phyloP scores from a whole-genome alignment of 2,329 filamentous ascomycete genomes.

The Camptophora hylomeconis region DNA sequence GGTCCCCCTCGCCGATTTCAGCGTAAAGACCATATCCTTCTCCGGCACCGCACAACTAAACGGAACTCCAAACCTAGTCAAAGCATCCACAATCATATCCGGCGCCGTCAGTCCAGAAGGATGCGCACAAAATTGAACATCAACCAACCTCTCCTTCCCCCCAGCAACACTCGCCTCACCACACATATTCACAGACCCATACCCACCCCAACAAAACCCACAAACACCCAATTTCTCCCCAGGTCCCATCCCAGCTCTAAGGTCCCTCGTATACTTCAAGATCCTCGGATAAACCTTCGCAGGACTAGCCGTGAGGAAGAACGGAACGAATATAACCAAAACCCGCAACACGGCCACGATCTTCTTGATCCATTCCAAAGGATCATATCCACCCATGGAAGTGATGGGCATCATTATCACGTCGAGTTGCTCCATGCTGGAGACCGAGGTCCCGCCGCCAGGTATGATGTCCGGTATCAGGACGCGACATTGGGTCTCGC shows the following conservation, averaged over 20 bases:
- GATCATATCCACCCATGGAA: slow-evolving; percentile 3
- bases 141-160: slow-evolving; percentile 25
- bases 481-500: slow-evolving; percentile 16
- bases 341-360: slow-evolving; percentile 4
- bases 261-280: slow-evolving; percentile 21
- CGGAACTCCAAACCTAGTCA: slow-evolving; percentile 11
- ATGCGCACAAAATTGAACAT: slow-evolving; percentile 40
- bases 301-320: slow-evolving; percentile 16
- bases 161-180: slow-evolving; percentile 20
- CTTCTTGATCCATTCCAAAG: slow-evolving; percentile 3
- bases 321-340: slow-evolving; percentile 7
- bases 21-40: slow-evolving; percentile 31
- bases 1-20: slow-evolving; percentile 25
- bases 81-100: slow-evolving; percentile 24
- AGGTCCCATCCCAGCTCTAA: slow-evolving; percentile 18
- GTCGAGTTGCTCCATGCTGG: slow-evolving; percentile 11
- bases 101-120: slow-evolving; percentile 35
- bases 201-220: slow-evolving; percentile 51
- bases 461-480: slow-evolving; percentile 19
- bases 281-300: slow-evolving; percentile 21
- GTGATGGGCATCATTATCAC: slow-evolving; percentile 6
- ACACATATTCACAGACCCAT: slow-evolving; percentile 35
- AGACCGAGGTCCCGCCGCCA: slow-evolving; percentile 11
- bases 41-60: slow-evolving; percentile 19
- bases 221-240: slow-evolving; percentile 34